phyloP scores from a whole-genome alignment of 2,329 filamentous ascomycete genomes.

The Leptographium lundbergii region DNA sequence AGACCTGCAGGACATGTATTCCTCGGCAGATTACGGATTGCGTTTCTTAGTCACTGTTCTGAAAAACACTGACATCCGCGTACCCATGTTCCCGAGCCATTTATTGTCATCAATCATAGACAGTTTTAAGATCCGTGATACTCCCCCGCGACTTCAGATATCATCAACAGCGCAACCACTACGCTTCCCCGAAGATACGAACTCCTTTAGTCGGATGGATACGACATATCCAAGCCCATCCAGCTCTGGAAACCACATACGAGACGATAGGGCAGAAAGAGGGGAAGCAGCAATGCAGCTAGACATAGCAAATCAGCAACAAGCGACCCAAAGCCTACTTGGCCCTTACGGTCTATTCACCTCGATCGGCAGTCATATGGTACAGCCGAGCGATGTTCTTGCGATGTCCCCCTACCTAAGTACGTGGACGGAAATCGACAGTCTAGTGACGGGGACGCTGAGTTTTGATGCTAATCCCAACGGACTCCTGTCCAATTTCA shows the following conservation, averaged over 20 bases:
- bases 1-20: slow-evolving; percentile 2
- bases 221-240: not conserved
- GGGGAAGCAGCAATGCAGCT: not conserved
- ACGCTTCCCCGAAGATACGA: not conserved
- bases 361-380: not conserved
- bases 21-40: not conserved
- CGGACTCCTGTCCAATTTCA: not conserved
- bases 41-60: not conserved
- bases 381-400: not conserved
- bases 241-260: not conserved
- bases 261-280: not conserved
- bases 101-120: not conserved
- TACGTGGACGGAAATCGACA: not conserved
- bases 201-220: not conserved
- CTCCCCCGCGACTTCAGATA: not conserved
- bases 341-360: not conserved
- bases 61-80: not conserved
- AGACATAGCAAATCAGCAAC: not conserved
- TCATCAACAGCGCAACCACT: not conserved
- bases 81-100: not conserved
- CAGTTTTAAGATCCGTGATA: not conserved
- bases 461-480: not conserved
- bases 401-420: not conserved
- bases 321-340: not conserved
- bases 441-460: not conserved